Conservation (phyloP, 441 rosid genomes). For the Arabidopsis hybrid region DNA sequence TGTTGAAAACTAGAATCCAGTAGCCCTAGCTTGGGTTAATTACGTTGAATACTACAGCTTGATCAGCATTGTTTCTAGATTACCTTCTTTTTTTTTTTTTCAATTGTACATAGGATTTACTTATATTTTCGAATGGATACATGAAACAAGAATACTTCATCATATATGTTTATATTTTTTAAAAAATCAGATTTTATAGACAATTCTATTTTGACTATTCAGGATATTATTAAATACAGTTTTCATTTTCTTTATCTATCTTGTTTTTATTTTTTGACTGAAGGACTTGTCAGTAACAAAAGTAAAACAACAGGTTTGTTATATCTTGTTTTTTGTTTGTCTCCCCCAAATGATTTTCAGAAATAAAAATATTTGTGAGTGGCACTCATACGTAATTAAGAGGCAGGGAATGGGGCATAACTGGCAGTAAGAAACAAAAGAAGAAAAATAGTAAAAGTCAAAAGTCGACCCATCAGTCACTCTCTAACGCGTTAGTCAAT, state of each 20-base stretch:
- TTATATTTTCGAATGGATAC: no score
- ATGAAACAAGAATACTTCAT: background rate
- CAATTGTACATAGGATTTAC: no score
- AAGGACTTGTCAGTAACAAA: no score
- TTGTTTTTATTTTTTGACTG: no score
- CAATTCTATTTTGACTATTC: no score
- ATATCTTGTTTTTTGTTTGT: no score
- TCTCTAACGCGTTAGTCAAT: conserved; percentile 33
- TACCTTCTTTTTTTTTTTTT: no score
- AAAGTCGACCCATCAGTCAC: conserved; percentile 13
- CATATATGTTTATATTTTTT: background rate
- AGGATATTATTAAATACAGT: background rate
- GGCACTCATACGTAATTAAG: background rate
- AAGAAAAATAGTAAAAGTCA: background rate
- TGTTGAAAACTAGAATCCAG: no score
- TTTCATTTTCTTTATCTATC: no score
- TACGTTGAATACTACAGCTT: background rate
- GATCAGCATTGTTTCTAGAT: background rate
- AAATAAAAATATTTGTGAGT: background rate
- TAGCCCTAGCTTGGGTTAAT: background rate
- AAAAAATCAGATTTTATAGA: no score
- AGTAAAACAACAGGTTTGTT: no score
- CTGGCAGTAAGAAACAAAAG: background rate
- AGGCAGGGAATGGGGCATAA: background rate
- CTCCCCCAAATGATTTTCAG: no score